Evolutionary conservation across 176 grass and related monocot species (phyloP), one percentile per base, ranked within the genome.

Genomic region (Aechmea fasciata): DNA sequence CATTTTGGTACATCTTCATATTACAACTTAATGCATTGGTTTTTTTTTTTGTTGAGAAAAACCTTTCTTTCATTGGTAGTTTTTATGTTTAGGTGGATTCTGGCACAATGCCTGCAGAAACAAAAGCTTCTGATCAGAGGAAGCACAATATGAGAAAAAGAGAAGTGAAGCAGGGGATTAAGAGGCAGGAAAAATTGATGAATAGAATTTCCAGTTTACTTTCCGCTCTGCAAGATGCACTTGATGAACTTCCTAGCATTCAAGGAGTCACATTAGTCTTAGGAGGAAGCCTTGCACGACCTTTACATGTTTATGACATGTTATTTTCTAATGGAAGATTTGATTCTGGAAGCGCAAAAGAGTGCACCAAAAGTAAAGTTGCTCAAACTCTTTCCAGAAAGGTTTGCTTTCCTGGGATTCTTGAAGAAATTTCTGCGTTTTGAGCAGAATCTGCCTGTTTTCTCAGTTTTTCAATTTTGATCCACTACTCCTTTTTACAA

Each of bases 181-280:
- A 86, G 76, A 96, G 84, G 78, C 83, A 84, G 57, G 85, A 91
- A 68, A 96, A 91, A 67, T 82, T 96, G 77, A 96, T 91, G 92
- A 85, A 78, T 64, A 63, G 67, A 64, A 84, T 89, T 51, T 91
- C 88, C 53, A 71, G 59, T 62, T 69, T 88, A 66, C 85, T 89
- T 68, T 87, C 73, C 78, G 66, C 85, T 65, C 71, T 96, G 74
- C 83, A 87, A 78, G 66, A 89, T 57, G 88, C 92, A 68, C 88
- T 96, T 64, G 81, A 91, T 75, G 71, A 82, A 78, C 75, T 91
- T 83, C 73, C 83, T 73, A 67, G 63, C 75, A 77, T 87, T 76
- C 77, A 85, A 91, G 85, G 83, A 78, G 88, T 91, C 68, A 49
- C 74, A 49, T 61, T 96, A 70, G 73, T 91, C 47, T 76, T 96